Base-by-base conservation (phyloP, 2,329 filamentous ascomycete species). In the Phyllosticta citrichinensis region DNA sequence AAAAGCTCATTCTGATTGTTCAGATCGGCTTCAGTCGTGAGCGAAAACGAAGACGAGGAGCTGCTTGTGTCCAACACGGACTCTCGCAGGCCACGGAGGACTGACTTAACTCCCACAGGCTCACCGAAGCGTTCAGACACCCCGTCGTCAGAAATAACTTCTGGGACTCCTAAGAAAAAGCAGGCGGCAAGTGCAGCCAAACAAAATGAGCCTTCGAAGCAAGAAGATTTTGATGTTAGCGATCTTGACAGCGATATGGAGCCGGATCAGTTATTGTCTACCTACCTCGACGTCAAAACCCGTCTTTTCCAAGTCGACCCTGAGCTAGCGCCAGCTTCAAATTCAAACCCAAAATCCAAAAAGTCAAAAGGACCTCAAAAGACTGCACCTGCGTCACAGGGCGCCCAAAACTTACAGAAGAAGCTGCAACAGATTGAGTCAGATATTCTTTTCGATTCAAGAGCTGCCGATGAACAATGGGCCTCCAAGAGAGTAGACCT, bases 341-440 rank as follows among this genome's bases (percentile, higher is more conserved):
- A 56, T 19, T 22, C 54, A 35, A 56, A 47, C 17, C 53, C 63
- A 4, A 67, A 65, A 20, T 57, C 65, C 17, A 66, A 67, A n/a
- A 79, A 76, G 65, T 76, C 65, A 54, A 61, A 60, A 52, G 62
- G 61, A 63, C 40, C 58, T 61, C 27, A 59, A n/a, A 33, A 55
- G 33, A 10, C 12, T 17, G n/a, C 30, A 11, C 10, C 54, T n/a
- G 65, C 68, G 30, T 68, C 69, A 17, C 71, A 82, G 22, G 81
- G 83, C 63, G 77, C 85, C 52, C 81, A 81, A 10, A 89, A 86
- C 66, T 74, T 96, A 2, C 80, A 87, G 51, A 84, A 86, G 17
- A 95, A 92, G 70, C 76, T 97, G 50, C 81, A 85, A 47, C 83
- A 83, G 63, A 89, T 97, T 52, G 87, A 94, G 68, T 87, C 84